These are phyloP conservation scores for Porcisia deanei DNA, from an alignment of 208 protist genomes.

Conservation along the genomic window DNA sequence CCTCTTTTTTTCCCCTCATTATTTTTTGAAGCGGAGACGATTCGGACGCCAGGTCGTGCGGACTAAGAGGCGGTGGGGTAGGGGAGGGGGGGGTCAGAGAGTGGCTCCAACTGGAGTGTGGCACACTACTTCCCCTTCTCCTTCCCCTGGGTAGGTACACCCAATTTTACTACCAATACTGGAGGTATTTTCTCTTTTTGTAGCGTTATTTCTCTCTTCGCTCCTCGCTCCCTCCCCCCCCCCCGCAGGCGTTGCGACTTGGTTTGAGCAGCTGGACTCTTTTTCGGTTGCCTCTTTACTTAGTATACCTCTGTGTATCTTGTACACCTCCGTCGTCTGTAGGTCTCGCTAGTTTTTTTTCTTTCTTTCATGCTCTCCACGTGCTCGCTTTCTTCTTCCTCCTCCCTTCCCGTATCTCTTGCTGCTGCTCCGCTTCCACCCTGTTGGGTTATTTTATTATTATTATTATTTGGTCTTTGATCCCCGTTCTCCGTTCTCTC, in stretches of 20 bases:
- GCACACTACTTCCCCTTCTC: neutral
- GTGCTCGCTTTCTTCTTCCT: neutral
- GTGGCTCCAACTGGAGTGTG: no score
- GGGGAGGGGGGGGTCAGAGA: neutral
- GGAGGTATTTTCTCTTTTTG: neutral
- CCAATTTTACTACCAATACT: neutral
- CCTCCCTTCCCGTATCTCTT: neutral
- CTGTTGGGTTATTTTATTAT: no score
- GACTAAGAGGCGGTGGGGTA: neutral
- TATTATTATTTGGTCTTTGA: neutral
- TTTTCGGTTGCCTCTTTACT: neutral
- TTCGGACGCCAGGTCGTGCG: no score
- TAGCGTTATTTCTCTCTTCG: neutral
- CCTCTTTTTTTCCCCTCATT: neutral
- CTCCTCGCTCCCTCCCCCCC: neutral
- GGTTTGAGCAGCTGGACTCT: neutral
- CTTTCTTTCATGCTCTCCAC: conserved; percentile 10
- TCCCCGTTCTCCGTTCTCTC: neutral
- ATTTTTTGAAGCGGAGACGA: neutral
- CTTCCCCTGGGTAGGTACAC: no score
- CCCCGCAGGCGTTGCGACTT: neutral
- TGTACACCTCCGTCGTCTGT: conserved; percentile 1
- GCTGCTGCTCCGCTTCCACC: no score
- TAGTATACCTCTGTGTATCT: neutral
- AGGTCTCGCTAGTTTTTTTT: conserved; percentile 10